A percentile compares a stretch with the other conserved stretches of the same genome.
These are phyloP conservation scores for Trichoderma asperelloides DNA, from an alignment of 495 filamentous ascomycete genomes.

Conservation along the genomic window DNA sequence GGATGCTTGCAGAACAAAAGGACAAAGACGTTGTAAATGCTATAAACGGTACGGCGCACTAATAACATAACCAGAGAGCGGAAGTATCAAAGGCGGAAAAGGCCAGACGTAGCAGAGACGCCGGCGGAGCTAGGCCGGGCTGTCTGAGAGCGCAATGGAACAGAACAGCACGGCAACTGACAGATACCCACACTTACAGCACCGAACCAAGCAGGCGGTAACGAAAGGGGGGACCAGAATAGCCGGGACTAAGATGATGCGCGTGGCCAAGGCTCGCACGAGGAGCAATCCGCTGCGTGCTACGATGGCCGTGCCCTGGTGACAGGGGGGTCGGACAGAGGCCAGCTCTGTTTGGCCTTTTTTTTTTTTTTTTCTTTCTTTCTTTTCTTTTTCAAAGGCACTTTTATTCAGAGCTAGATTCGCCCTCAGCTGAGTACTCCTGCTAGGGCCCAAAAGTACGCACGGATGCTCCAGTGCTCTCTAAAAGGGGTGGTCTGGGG, in stretches of 20 bases:
- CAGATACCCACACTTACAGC: neutral
- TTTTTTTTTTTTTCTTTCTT: neutral
- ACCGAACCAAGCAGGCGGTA: slow-evolving; percentile 6
- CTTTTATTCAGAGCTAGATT: neutral
- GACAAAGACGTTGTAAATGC: too few species aligned
- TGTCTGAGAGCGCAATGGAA: neutral
- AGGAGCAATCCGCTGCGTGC: neutral
- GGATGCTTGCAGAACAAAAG: too few species aligned
- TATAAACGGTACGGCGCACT: too few species aligned
- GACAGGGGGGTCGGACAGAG: neutral
- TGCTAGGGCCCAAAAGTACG: too few species aligned
- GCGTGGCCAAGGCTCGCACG: neutral
- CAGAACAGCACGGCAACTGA: neutral
- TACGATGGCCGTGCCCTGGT: neutral
- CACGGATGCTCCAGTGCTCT: too few species aligned
- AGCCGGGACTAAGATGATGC: neutral
- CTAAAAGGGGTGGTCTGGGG: too few species aligned
- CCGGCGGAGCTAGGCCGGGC: neutral
- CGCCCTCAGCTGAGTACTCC: neutral
- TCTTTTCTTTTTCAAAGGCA: neutral
- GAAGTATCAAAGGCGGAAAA: neutral
- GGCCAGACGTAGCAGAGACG: neutral
- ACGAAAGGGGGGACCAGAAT: neutral
- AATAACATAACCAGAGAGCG: neutral
- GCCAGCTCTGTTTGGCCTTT: neutral